Conservation (phyloP, 306 rosid genomes). For the Herpetospermum pedunculosum region DNA sequence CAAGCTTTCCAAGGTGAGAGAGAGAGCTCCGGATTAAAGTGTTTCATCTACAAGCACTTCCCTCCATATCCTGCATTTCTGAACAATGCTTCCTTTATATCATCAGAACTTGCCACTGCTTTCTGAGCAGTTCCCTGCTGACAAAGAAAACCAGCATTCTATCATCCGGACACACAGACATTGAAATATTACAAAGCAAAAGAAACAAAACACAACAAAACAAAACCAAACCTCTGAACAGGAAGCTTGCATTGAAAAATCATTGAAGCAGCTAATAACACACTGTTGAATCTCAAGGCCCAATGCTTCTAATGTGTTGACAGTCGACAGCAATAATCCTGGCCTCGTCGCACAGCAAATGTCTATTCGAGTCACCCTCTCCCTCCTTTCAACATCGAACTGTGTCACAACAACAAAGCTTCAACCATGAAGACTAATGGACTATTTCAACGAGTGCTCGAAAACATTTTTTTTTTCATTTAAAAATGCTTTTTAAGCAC, state of each 20-base stretch:
- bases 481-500: too few relatives aligned
- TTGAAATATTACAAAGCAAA: not conserved
- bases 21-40: not conserved
- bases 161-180: too few relatives aligned
- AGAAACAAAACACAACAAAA: not conserved
- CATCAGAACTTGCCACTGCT: conserved; percentile 43
- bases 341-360: conserved; percentile 79
- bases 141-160: conserved; percentile 5
- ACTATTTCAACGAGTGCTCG: too few relatives aligned
- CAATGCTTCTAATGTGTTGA: conserved; percentile 69
- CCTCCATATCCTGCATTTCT: conserved; percentile 99
- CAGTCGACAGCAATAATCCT: conserved; percentile 73
- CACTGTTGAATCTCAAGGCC: conserved; percentile 97
- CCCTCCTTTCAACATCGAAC: conserved; percentile 85
- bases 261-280: conserved; percentile 91
- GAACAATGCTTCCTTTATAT: conserved; percentile 81
- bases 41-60: conserved; percentile 46
- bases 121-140: conserved; percentile 50
- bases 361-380: conserved; percentile 54
- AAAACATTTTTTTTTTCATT: too few relatives aligned
- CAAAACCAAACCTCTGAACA: conserved; percentile 64
- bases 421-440: too few relatives aligned
- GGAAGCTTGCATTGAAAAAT: conserved; percentile 87
- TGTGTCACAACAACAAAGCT: conserved; percentile 16
- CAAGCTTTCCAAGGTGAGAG: not conserved